A percentile compares a stretch with the other conserved stretches of the same genome.
phyloP scores from a whole-genome alignment of 1,284 basidiomycete species.

The Tilletia horrida region DNA sequence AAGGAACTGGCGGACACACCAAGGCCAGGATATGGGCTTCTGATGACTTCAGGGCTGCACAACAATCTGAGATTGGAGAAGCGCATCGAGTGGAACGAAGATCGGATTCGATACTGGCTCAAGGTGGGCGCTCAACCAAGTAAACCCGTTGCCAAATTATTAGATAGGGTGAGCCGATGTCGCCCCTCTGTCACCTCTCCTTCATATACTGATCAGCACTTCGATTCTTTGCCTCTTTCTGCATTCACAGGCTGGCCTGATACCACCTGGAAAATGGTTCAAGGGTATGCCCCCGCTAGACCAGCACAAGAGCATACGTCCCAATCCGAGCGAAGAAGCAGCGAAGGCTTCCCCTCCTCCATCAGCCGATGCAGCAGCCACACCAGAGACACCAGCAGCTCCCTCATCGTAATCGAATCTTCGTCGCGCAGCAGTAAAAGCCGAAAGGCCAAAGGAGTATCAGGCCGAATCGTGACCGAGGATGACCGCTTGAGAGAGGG shows the following conservation, averaged over 20 bases:
- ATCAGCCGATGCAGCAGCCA: background rate
- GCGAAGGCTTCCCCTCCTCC: background rate
- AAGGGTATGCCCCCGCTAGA: slow-evolving; percentile 32
- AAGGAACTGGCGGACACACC: background rate
- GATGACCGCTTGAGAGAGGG: no score
- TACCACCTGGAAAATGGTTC: slow-evolving; percentile 39
- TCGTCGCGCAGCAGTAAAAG: no score
- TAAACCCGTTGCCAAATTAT: slow-evolving; percentile 70
- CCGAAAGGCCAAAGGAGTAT: no score
- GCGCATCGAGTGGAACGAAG: slow-evolving; percentile 81
- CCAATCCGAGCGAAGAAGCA: background rate
- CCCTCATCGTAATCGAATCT: no score
- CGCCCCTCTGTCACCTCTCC: background rate
- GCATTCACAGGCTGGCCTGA: slow-evolving; percentile 33
- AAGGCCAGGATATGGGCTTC: slow-evolving; percentile 32
- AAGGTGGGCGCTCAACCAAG: slow-evolving; percentile 78
- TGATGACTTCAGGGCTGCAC: slow-evolving; percentile 39
- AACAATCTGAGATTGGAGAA: slow-evolving; percentile 60
- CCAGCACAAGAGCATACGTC: background rate
- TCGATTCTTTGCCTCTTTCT: background rate
- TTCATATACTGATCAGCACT: background rate
- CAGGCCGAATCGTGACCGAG: no score
- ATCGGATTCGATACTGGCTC: slow-evolving; percentile 86
- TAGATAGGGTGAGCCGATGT: slow-evolving; percentile 71
- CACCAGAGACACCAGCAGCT: background rate